Conservation (phyloP, 495 filamentous ascomycete species). For the Lasiosphaeris hirsuta region DNA sequence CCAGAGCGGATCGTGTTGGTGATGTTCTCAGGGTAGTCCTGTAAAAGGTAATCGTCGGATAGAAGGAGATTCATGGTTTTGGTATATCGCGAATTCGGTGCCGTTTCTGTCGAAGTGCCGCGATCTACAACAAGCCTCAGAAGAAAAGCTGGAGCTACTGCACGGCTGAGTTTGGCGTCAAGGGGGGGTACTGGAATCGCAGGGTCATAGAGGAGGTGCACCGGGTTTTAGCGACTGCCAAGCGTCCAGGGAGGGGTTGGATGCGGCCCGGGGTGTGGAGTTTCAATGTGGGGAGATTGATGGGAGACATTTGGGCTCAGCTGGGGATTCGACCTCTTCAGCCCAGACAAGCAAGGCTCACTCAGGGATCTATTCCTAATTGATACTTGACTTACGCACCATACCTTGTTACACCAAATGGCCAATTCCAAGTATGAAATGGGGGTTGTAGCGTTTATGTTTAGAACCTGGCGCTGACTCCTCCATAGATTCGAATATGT, state of each 20-base stretch:
- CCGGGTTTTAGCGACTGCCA: slow-evolving; percentile 8
- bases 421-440: slow-evolving; percentile 46
- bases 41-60: slow-evolving; percentile 65
- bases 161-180: slow-evolving; percentile 8
- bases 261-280: not conserved
- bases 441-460: not conserved
- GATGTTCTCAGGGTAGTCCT: slow-evolving; percentile 90
- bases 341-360: no score
- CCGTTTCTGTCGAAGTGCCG: not conserved
- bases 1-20: slow-evolving; percentile 77
- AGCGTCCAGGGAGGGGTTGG: not conserved
- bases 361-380: no score
- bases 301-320: no score
- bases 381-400: not conserved
- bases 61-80: slow-evolving; percentile 48
- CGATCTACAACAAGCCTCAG: not conserved
- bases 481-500: slow-evolving; percentile 79
- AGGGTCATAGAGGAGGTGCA: slow-evolving; percentile 8
- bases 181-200: not conserved
- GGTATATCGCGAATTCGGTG: not conserved
- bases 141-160: slow-evolving; percentile 10
- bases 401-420: slow-evolving; percentile 25
- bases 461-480: not conserved
- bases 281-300: not conserved
- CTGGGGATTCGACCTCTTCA: no score